phyloP scores from a whole-genome alignment of 179 eudicot species.

The Patellifolia procumbens region DNA sequence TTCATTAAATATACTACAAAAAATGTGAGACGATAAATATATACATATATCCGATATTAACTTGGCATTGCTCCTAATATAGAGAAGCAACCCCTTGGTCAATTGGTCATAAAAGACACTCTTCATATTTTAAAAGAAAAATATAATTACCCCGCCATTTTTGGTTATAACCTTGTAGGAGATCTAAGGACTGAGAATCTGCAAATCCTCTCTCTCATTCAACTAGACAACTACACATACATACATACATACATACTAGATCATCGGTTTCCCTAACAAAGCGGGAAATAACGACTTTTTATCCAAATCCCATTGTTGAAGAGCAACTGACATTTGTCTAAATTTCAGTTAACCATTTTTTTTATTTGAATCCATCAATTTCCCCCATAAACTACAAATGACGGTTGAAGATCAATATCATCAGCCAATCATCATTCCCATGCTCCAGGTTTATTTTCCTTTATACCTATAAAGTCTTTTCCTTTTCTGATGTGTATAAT shows the following conservation, averaged over 20 bases:
- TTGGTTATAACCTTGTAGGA: neutral
- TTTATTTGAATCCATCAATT: conserved; percentile 10
- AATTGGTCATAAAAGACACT: too few species aligned
- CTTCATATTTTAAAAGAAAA: too few species aligned
- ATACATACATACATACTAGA: neutral
- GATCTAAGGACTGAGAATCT: neutral
- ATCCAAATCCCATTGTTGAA: neutral
- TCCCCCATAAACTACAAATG: conserved; percentile 10
- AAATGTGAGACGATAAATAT: too few species aligned
- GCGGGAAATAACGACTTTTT: conserved; percentile 24
- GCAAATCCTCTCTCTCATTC: neutral
- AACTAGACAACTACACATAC: neutral
- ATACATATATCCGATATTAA: too few species aligned
- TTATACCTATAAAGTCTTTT: conserved; percentile 9
- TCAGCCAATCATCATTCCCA: conserved; percentile 34
- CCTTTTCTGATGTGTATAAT: neutral
- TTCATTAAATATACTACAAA: too few species aligned
- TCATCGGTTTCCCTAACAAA: neutral
- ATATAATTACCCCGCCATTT: conserved; percentile 9
- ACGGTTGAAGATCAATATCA: conserved; percentile 47
- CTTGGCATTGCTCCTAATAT: too few species aligned
- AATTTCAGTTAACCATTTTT: conserved; percentile 17
- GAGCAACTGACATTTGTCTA: conserved; percentile 20
- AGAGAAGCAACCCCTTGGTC: too few species aligned
- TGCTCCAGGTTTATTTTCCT: conserved; percentile 46